Evolutionary conservation across 352 stramenopile genomes (phyloP), one percentile per base, ranked within the genome.

Genomic region (Elongisporangium prolatum): DNA sequence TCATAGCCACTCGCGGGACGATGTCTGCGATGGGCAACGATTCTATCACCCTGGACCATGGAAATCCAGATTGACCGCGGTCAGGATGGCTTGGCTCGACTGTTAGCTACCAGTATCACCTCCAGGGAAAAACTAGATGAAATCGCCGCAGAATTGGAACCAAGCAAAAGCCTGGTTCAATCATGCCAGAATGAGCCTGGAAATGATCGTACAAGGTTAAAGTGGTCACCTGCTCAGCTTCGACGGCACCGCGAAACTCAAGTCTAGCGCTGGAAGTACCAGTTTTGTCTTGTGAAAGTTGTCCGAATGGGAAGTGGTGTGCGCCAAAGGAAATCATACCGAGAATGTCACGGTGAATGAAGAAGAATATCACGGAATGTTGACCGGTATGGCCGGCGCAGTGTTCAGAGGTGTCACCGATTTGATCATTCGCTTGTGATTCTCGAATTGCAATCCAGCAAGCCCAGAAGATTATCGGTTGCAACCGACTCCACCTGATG

Each of bases 1-100:
- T 66, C 63, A 0, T 66, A 62, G 24, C 21, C 67, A 0, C 25
- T 71, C n/a, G 56, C 63, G 13, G 60, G 67, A 0, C 21, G 63
- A 0, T 21, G 21, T 0, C 10, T 68, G 0, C 63, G 62, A 5
- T 68, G 64, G 21, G 53, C 67, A 0, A 56, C 53, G 0, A 9
- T 69, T 22, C 49, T 67, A 4, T 67, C 66, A 9, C 28, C 8
- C 28, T 13, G 2, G 8, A 38, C 28, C 4, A 38, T 38, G 28
- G 28, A 38, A 13, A 9, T 38, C 1, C 28, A 38, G 28, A 13
- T 38, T 5, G 28, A 38, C 6, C 9, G 13, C 4, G 28, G 13
- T 13, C 28, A 38, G 13, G 28, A 38, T 13, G 28, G 28, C 1
- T 9, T 38, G 1, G 28, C 28, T 9, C 28, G 13, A 13, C 28